These are phyloP conservation scores for Talaromyces piceae DNA, from an alignment of 2,329 filamentous ascomycete genomes.

Conservation along the genomic window DNA sequence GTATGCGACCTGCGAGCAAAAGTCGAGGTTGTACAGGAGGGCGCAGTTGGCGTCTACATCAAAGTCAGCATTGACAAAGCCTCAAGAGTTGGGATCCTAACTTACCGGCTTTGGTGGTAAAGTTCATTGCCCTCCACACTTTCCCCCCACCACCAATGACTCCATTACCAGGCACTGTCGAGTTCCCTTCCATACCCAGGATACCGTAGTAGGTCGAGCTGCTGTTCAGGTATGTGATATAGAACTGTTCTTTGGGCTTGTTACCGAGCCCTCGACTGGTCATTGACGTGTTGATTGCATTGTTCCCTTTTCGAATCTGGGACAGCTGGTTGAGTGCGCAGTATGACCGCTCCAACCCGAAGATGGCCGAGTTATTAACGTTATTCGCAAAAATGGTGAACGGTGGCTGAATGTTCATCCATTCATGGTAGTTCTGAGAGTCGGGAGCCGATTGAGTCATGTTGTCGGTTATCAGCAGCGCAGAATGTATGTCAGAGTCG, in stretches of 20 bases:
- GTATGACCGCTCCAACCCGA: slow-evolving; percentile 69
- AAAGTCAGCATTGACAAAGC: background rate
- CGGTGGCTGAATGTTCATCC: slow-evolving; percentile 54
- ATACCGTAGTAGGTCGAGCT: slow-evolving; percentile 67
- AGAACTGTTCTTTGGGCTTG: slow-evolving; percentile 80
- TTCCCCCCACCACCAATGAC: slow-evolving; percentile 64
- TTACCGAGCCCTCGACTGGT: slow-evolving; percentile 59
- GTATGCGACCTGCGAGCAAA: slow-evolving; percentile 84
- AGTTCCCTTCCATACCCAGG: slow-evolving; percentile 56
- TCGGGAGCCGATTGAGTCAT: slow-evolving; percentile 44
- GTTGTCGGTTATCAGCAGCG: slow-evolving; percentile 71
- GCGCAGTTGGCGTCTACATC: slow-evolving; percentile 69
- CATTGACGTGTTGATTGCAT: slow-evolving; percentile 56
- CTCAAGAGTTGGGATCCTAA: slow-evolving; percentile 5
- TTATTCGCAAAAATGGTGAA: slow-evolving; percentile 73
- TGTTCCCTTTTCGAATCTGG: slow-evolving; percentile 55
- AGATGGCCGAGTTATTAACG: slow-evolving; percentile 49
- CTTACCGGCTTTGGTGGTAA: slow-evolving; percentile 70
- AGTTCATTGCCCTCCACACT: slow-evolving; percentile 65
- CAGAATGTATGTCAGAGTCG: slow-evolving; percentile 73
- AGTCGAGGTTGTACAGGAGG: slow-evolving; percentile 76
- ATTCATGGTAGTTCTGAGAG: slow-evolving; percentile 45
- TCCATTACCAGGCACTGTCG: slow-evolving; percentile 47
- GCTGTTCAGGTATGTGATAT: slow-evolving; percentile 65
- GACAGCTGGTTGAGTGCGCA: slow-evolving; percentile 68